Evolutionary conservation across 1,284 basidiomycete species (phyloP), one percentile per base, ranked within the genome.

Genomic region (Wallemia ichthyophaga): DNA sequence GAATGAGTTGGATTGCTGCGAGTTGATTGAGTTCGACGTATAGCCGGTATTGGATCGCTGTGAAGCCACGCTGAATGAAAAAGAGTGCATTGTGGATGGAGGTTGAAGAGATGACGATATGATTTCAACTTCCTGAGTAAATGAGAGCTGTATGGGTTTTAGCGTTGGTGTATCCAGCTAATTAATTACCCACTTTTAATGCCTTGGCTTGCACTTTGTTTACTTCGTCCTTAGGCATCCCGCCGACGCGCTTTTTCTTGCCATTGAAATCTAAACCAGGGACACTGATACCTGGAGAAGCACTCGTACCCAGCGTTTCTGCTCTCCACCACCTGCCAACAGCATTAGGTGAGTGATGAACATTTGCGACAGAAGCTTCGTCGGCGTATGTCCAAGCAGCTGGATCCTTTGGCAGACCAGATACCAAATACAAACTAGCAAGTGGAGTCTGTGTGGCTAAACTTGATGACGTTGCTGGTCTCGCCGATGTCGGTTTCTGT

Each of bases 271-370:
- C 78, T 48, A 31, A 76, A 75, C 13, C 65, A 68, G 64, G 65
- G n/a, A 59, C 73, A 72, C 64, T 64, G 32, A 69, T 82, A 55
- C 86, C 86, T 5, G 83, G 83, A 64, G 81, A 83, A 63, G 89
- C 80, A 56, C 84, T 87, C 67, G 80, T 85, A 1, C 85, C 87
- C 13, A 87, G 78, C 56, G 95, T 84, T 70, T 95, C 91, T 55
- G 91, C 86, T 59, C 89, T 75, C 88, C 88, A 95, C 78, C 85
- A 94, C 57, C 87, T 77, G 61, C 78, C 82, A 55, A 95, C 84
- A 37, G 88, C 88, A 64, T 85, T 82, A 58, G 89, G 85, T 31
- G 78, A 75, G 64, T 91, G 86, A 66, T 85, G 79, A 37, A 91
- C 75, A 60, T 87, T 85, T 60, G 81, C 71, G 58, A 85, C 81